Base-by-base conservation (phyloP, 768 basidiomycete species). In the Mrakia blollopis region DNA sequence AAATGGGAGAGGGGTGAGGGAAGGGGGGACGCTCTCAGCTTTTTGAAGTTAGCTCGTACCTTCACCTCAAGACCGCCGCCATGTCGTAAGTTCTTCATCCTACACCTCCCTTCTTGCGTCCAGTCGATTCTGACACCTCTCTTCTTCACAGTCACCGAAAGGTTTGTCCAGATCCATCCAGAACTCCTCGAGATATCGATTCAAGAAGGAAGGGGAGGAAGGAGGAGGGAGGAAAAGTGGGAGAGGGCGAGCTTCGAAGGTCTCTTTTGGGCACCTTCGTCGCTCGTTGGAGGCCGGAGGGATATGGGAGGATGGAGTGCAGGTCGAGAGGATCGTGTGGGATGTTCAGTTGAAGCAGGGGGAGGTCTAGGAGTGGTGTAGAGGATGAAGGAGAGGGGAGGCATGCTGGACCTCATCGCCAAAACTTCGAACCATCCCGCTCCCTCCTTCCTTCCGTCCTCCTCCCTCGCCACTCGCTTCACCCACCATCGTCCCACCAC, bases 111-210 rank as follows among this genome's bases (percentile, higher is more conserved):
- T 41, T 10, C 23, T 35, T 67, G 1, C 2, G 2, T 3, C n/a
- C 25, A 21, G 44, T 18, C 39, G 65, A 68, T 21, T 18, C 25
- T 68, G 37, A 37, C 35, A 23, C 30, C 4, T 57, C 32, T 39
- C 13, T 4, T 72, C 25, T 28, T n/a, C 23, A 13, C 50, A 60
- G 52, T 30, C 72, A 72, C 72, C 72, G 72, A 72, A 72, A 72
- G 72, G 72, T 72, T 72, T 18, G 72, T 54, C 37, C 28, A 7
- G 32, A 4, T 68, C 35, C 21, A 18, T 68, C 37, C 37, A n/a
- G 23, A n/a, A n/a, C 25, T n/a, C 25, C 11, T n/a, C 25, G 25
- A 28, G 28, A 21, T 23, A 39, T 9, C 23, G 65, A 21, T 16
- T 13, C 11, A 44, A 6, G 32, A 21, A 65, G 35, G 37, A 9